A percentile compares a stretch with the other conserved stretches of the same genome.
These are phyloP conservation scores for Peronospora destructor DNA, from an alignment of 352 stramenopile species.

Conservation along the genomic window DNA sequence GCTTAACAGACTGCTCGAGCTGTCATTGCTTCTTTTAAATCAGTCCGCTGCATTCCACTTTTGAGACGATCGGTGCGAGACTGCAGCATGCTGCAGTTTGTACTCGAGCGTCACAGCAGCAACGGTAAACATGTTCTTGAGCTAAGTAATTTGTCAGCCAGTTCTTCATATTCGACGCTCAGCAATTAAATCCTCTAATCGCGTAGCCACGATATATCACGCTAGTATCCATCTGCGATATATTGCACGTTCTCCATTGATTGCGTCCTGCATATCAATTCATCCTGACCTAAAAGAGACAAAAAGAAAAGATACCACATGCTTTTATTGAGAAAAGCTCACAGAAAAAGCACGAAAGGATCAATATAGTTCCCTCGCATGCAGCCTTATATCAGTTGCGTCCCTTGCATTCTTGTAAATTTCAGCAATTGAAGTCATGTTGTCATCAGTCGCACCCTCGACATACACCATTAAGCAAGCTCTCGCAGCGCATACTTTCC, in stretches of 20 bases:
- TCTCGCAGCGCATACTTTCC: slow-evolving; percentile 79
- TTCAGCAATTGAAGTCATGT: slow-evolving; percentile 8
- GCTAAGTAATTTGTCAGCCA: background rate
- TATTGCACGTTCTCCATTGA: background rate
- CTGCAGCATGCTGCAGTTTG: slow-evolving; percentile 1
- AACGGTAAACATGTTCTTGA: slow-evolving; percentile 11
- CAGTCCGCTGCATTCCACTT: slow-evolving; percentile 42
- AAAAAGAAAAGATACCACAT: slow-evolving; percentile 22
- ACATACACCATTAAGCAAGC: slow-evolving; percentile 37
- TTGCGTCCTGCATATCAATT: background rate
- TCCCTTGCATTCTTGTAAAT: slow-evolving; percentile 5
- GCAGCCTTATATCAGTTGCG: slow-evolving; percentile 8
- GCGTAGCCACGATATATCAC: slow-evolving; percentile 58
- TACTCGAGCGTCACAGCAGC: slow-evolving; percentile 3
- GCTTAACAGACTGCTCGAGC: slow-evolving; percentile 48
- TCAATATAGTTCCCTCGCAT: slow-evolving; percentile 1
- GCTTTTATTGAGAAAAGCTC: slow-evolving; percentile 33
- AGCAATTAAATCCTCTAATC: slow-evolving; percentile 32
- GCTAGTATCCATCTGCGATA: slow-evolving; percentile 36
- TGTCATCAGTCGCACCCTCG: background rate
- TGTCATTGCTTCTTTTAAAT: slow-evolving; percentile 43
- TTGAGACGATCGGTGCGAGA: slow-evolving; percentile 38
- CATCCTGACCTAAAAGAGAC: slow-evolving; percentile 9
- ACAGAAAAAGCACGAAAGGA: background rate
- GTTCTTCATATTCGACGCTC: background rate